Percentiles rank a stretch among this genome's conserved stretches.
Evolutionary conservation across 768 basidiomycete genomes (phyloP).

Genomic region (Tylopilus felleus): DNA sequence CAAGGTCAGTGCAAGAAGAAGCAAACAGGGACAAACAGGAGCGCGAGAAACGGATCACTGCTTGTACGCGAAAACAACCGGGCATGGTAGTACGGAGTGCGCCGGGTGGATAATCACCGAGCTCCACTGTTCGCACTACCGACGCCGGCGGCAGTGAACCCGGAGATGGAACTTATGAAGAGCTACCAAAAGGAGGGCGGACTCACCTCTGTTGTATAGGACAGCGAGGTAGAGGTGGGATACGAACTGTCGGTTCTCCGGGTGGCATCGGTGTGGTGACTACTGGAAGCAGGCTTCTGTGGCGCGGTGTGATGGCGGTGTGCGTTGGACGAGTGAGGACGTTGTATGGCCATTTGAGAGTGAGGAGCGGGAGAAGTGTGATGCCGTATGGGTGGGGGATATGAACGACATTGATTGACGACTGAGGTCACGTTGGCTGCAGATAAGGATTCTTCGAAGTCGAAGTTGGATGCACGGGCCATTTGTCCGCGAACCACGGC

Average conservation of each 20-base stretch:
- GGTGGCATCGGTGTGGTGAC: slow-evolving; percentile 27
- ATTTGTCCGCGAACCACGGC: slow-evolving; percentile 26
- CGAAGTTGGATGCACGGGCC: slow-evolving; percentile 16
- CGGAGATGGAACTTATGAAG: slow-evolving; percentile 19
- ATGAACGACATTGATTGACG: slow-evolving; percentile 33
- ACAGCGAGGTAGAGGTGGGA: slow-evolving; percentile 22
- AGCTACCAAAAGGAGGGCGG: slow-evolving; percentile 9
- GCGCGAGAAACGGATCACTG: neutral
- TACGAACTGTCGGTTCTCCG: slow-evolving; percentile 23
- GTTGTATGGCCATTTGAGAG: slow-evolving; percentile 4
- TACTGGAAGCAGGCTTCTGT: slow-evolving; percentile 25
- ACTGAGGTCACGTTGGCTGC: slow-evolving; percentile 29
- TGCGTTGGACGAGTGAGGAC: slow-evolving; percentile 3
- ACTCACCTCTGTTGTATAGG: slow-evolving; percentile 23
- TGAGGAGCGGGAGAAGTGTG: slow-evolving; percentile 16
- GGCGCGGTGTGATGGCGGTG: slow-evolving; percentile 11
- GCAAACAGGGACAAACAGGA: slow-evolving; percentile 12
- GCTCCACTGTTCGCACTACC: slow-evolving; percentile 9
- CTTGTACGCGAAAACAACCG: neutral
- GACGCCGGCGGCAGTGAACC: slow-evolving; percentile 11
- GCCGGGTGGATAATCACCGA: slow-evolving; percentile 24
- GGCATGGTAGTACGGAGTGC: neutral
- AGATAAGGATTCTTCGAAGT: slow-evolving; percentile 30
- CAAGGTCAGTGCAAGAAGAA: slow-evolving; percentile 3
- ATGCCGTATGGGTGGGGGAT: slow-evolving; percentile 24